Base-by-base conservation (phyloP, 768 basidiomycete genomes). In the Suillus ampliporus region DNA sequence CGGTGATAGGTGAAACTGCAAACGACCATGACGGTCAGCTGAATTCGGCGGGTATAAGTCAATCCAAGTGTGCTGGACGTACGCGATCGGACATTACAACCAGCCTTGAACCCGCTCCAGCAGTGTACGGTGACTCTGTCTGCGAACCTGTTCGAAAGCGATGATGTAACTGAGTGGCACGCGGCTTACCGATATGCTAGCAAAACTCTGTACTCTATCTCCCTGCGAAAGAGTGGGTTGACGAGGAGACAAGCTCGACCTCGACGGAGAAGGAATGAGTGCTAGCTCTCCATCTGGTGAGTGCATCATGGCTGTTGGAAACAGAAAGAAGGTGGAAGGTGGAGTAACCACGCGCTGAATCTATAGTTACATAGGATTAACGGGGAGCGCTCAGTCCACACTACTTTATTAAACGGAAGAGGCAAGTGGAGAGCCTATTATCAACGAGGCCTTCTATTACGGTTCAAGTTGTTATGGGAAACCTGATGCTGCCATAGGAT, bases 1-100 rank as follows among this genome's bases (percentile, higher is more conserved):
- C 14, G 87, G 80, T 3, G 86, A 78, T 19, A 92, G 77, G 11
- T 86, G 83, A 69, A 84, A 90, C 90, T 91, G 58, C 23, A 34
- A 3, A 14, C 44, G n/a, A 54, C 67, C n/a, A n/a, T n/a, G n/a
- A 19, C 0, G 1, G 44, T 37, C 15, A 38, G 35, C 31, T 23
- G n/a, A 10, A 0, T 28, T 13, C 15, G 28, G 9, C 59, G 43
- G 4, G 8, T 41, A 52, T 21, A 60, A n/a, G 44, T 7, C 1
- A 37, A 54, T 17, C 5, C 5, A 19, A 15, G 17, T 2, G 28
- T 35, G 26, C 35, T 31, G 10, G n/a, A 63, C 69, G 11, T 61
- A 84, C 85, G 58, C 80, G 83, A 67, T 81, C 78, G 31, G 82
- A 80, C 61, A 86, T 71, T n/a, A 72, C 74, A 46, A 56, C 31